Evolutionary conservation across 2,329 filamentous ascomycete species (phyloP).

Genomic region (Phaeosphaeria sp.): DNA sequence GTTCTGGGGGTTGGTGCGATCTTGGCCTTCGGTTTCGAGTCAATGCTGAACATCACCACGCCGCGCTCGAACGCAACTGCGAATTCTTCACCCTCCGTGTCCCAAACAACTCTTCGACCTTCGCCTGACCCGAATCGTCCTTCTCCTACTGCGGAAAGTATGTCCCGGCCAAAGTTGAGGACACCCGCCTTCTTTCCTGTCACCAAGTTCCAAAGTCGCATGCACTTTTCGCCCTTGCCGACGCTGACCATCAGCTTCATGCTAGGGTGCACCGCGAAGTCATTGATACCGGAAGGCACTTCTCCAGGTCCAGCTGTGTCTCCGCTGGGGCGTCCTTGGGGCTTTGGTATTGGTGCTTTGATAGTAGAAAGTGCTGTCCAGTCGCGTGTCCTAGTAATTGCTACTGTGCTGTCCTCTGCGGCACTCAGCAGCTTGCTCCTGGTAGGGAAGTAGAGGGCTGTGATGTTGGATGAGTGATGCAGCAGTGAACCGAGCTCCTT

Average conservation of each 20-base stretch:
- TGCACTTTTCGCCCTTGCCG: constrained; percentile 84
- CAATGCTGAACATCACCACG: constrained; percentile 83
- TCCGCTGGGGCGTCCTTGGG: constrained; percentile 80
- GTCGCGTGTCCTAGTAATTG: constrained; percentile 85
- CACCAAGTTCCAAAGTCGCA: constrained; percentile 95
- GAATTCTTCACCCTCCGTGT: constrained; percentile 78
- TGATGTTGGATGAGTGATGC: constrained; percentile 85
- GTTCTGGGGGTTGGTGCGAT: constrained; percentile 71
- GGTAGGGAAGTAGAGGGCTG: constrained; percentile 80
- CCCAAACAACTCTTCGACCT: constrained; percentile 83
- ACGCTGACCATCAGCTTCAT: constrained; percentile 97
- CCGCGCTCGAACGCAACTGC: constrained; percentile 89
- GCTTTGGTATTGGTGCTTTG: constrained; percentile 85
- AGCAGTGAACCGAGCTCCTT: constrained; percentile 85
- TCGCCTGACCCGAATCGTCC: constrained; percentile 80
- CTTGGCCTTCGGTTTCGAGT: constrained; percentile 80
- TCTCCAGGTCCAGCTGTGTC: constrained; percentile 86
- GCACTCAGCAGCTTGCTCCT: constrained; percentile 86
- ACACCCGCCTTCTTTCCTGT: constrained; percentile 96
- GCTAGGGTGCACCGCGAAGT: constrained; percentile 93
- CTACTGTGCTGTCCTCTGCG: constrained; percentile 89
- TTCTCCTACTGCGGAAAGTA: constrained; percentile 79
- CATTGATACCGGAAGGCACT: constrained; percentile 87
- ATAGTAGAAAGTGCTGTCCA: constrained; percentile 88
- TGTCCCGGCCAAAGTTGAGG: constrained; percentile 78